phyloP scores from a whole-genome alignment of 139 green algal species.

The Tetraselmis striata region DNA sequence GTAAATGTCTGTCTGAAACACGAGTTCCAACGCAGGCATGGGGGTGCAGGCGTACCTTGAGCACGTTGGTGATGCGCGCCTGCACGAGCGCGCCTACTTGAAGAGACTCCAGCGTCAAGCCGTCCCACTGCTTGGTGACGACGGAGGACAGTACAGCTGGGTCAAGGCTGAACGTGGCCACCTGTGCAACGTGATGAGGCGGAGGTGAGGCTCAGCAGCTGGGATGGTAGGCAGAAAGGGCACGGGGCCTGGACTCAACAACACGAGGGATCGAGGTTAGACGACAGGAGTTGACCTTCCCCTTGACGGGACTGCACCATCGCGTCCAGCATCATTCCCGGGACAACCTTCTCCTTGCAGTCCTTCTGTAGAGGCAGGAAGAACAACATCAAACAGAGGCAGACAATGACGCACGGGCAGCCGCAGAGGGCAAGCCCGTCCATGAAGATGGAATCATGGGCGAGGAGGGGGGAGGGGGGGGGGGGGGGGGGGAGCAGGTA shows the following conservation, averaged over 20 bases:
- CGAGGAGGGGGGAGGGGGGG: too few species aligned
- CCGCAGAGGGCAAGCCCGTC: too few species aligned
- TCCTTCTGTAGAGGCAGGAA: slow-evolving; percentile 7
- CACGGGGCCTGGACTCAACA: too few species aligned
- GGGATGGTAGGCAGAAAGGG: too few species aligned
- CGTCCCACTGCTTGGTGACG: slow-evolving; percentile 41
- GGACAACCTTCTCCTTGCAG: background rate
- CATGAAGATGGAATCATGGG: too few species aligned
- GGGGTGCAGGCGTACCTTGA: too few species aligned
- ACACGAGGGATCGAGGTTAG: too few species aligned
- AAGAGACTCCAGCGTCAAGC: slow-evolving; percentile 47
- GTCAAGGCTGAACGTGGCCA: slow-evolving; percentile 24
- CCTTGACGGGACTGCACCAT: background rate
- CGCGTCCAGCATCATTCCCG: background rate
- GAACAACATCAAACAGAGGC: background rate
- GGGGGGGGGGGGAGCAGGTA: too few species aligned
- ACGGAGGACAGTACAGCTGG: slow-evolving; percentile 15
- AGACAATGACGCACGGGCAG: background rate
- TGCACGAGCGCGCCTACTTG: slow-evolving; percentile 64
- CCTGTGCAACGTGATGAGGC: slow-evolving; percentile 16
- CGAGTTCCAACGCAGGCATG: too few species aligned
- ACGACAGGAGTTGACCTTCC: background rate
- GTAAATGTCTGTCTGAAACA: too few species aligned
- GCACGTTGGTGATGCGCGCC: slow-evolving; percentile 41
- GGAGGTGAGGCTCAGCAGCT: background rate